Conservation (phyloP, 768 basidiomycete species). For the Amanita brunnescens region DNA sequence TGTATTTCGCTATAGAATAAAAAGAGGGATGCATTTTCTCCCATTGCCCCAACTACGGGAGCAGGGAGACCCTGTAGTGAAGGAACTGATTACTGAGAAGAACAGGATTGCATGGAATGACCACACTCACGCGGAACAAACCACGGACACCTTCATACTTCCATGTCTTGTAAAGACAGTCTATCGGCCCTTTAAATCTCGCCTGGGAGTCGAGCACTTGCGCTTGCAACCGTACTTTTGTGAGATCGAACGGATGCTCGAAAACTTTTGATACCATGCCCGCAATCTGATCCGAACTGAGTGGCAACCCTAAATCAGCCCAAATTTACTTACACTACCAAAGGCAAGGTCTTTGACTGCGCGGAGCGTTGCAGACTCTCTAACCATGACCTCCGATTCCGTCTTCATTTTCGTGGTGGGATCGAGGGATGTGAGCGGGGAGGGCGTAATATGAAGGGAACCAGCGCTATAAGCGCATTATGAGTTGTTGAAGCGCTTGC, state of each 20-base stretch:
- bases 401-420: constrained; percentile 1
- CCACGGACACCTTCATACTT: constrained; percentile 74
- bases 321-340: constrained; percentile 33
- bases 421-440: neutral
- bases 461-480: no score
- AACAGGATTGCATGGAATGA: neutral
- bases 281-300: constrained; percentile 40
- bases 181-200: constrained; percentile 77
- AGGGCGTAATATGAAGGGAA: no score
- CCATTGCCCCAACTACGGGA: constrained; percentile 88
- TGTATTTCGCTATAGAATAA: constrained; percentile 79
- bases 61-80: constrained; percentile 77
- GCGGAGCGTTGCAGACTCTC: constrained; percentile 18
- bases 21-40: constrained; percentile 88
- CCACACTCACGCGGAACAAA: constrained; percentile 68
- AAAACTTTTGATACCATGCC: constrained; percentile 84
- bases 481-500: no score
- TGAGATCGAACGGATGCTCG: constrained; percentile 89
- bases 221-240: constrained; percentile 85
- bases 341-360: constrained; percentile 39
- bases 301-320: neutral
- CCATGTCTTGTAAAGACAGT: constrained; percentile 83
- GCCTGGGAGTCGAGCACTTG: constrained; percentile 67
- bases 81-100: neutral
- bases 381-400: constrained; percentile 11